These are phyloP conservation scores for Neonectria coccinea DNA, from an alignment of 2,329 filamentous ascomycete genomes.

Conservation along the genomic window DNA sequence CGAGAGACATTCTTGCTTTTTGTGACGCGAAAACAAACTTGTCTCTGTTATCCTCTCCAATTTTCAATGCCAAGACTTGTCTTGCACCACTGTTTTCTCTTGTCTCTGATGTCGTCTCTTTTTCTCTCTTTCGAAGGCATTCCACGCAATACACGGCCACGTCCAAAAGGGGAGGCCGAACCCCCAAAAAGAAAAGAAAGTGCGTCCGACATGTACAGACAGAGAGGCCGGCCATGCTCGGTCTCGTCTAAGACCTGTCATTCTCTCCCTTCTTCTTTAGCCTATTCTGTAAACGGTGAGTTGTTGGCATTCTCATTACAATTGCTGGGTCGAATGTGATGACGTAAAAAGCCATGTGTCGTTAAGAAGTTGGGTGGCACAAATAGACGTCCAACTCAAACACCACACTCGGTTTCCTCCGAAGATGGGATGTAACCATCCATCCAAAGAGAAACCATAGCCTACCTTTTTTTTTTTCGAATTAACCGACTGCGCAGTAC, in stretches of 20 bases:
- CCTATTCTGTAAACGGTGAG: neutral
- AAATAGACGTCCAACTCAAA: neutral
- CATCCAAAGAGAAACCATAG: slow-evolving; percentile 2
- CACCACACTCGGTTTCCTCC: neutral
- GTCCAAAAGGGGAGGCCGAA: neutral
- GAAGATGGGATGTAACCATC: neutral
- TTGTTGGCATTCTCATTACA: no score
- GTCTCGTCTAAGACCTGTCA: slow-evolving; percentile 10
- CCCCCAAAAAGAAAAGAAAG: slow-evolving; percentile 11
- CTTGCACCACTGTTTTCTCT: neutral
- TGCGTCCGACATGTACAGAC: neutral
- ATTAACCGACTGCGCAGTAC: neutral
- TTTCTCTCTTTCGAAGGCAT: neutral
- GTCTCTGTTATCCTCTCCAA: neutral
- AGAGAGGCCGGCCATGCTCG: neutral
- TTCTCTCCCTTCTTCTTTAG: neutral
- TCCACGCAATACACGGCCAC: neutral
- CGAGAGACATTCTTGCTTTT: neutral
- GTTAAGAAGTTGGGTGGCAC: no score
- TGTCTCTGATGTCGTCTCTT: neutral
- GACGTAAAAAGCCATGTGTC: neutral
- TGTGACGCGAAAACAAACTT: neutral
- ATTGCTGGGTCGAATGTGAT: neutral
- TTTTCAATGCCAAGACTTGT: neutral
- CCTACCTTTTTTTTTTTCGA: neutral